Evolutionary conservation across 179 eudicot genomes (phyloP).

Genomic region (Spergularia azorica): DNA sequence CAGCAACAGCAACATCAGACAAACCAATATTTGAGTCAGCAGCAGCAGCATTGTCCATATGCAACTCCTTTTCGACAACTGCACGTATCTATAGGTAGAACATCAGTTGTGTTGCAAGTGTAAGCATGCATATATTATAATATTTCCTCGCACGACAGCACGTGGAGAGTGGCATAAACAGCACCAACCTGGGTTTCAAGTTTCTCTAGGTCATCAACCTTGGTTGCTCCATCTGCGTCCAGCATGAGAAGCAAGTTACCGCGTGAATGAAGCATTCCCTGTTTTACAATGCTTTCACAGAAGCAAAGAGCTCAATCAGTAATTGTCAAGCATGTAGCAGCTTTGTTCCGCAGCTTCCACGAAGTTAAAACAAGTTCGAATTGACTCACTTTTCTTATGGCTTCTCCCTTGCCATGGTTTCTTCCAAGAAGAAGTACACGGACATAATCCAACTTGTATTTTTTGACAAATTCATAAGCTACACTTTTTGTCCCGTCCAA

Average conservation of each 20-base stretch:
- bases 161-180: not conserved
- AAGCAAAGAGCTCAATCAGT: slow-evolving; percentile 63
- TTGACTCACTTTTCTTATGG: slow-evolving; percentile 90
- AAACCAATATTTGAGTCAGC: slow-evolving; percentile 46
- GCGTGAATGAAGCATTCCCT: slow-evolving; percentile 99
- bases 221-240: slow-evolving; percentile 99
- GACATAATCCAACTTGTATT: slow-evolving; percentile 74
- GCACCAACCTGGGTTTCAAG: slow-evolving; percentile 85
- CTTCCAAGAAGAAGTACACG: slow-evolving; percentile 86
- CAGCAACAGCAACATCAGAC: slow-evolving; percentile 66
- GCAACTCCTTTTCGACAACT: slow-evolving; percentile 52
- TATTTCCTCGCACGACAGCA: not conserved
- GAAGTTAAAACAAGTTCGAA: slow-evolving; percentile 13
- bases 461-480: slow-evolving; percentile 82
- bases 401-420: slow-evolving; percentile 98
- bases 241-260: slow-evolving; percentile 94
- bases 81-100: slow-evolving; percentile 59
- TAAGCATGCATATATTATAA: not conserved
- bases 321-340: slow-evolving; percentile 9
- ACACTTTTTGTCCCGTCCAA: slow-evolving; percentile 78
- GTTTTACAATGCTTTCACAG: slow-evolving; percentile 82
- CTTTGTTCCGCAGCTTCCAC: slow-evolving; percentile 12
- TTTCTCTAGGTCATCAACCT: slow-evolving; percentile 84
- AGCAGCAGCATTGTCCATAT: slow-evolving; percentile 31
- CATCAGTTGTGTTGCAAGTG: slow-evolving; percentile 24